A percentile compares a stretch with the other conserved stretches of the same genome.
phyloP scores from a whole-genome alignment of 2,329 filamentous ascomycete genomes.

The Calcarisporium arbuscula region DNA sequence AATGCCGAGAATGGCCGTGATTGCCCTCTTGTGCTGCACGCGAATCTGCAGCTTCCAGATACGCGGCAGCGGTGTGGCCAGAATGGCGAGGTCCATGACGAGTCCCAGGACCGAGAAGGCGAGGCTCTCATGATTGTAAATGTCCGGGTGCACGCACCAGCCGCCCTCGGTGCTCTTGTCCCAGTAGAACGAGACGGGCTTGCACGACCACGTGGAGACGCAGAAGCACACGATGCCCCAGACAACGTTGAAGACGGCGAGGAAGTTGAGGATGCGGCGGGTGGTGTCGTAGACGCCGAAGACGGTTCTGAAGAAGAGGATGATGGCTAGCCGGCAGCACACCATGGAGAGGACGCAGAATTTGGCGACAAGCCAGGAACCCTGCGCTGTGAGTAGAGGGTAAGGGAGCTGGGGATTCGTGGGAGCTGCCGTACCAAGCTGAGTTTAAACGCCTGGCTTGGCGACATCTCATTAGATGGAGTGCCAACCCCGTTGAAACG shows the following conservation, averaged over 20 bases:
- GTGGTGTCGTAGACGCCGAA: conserved; percentile 3
- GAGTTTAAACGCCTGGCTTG: conserved; percentile 1
- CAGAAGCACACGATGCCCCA: conserved; percentile 8
- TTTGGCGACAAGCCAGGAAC: conserved; percentile 11
- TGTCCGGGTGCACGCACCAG: no score
- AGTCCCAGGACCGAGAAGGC: conserved; percentile 3
- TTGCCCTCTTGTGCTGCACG: conserved; percentile 4
- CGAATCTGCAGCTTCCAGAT: conserved; percentile 6
- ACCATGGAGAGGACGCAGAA: conserved; percentile 9
- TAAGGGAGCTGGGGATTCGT: neutral
- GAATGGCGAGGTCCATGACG: conserved; percentile 4
- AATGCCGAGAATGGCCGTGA: conserved; percentile 3
- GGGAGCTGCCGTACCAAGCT: conserved; percentile 1
- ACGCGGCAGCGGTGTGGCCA: conserved; percentile 1
- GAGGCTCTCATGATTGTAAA: conserved; percentile 7
- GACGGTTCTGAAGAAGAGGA: conserved; percentile 9
- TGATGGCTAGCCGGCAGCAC: conserved; percentile 9
- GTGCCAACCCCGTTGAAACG: conserved; percentile 8
- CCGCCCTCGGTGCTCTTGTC: conserved; percentile 7
- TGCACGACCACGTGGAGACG: conserved; percentile 7
- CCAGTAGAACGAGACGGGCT: conserved; percentile 9
- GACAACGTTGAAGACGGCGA: conserved; percentile 6
- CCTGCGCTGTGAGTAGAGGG: conserved; percentile 2
- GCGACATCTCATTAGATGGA: conserved; percentile 2
- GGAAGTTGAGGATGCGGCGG: conserved; percentile 3